A percentile compares a stretch with the other conserved stretches of the same genome.
phyloP scores from a whole-genome alignment of 2,329 filamentous ascomycete species.

The Cercospora nicotianae region DNA sequence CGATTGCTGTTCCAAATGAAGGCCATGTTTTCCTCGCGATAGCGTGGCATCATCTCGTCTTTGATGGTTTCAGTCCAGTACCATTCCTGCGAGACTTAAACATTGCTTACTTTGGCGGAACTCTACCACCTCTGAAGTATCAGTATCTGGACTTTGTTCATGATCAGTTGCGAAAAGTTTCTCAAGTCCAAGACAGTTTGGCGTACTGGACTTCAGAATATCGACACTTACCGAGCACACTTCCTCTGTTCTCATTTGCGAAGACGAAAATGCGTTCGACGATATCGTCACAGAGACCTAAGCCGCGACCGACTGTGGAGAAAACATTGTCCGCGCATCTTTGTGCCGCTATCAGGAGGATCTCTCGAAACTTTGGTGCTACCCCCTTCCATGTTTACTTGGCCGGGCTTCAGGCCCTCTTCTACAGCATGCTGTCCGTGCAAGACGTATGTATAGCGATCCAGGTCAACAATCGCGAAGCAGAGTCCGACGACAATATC shows the following conservation, averaged over 20 bases:
- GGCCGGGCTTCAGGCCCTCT: constrained; percentile 12
- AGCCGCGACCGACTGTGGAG: constrained; percentile 11
- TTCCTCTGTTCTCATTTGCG: constrained; percentile 33
- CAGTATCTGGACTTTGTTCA: constrained; percentile 16
- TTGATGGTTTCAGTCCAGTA: constrained; percentile 35
- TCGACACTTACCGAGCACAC: constrained; percentile 11
- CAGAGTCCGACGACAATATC: constrained; percentile 32
- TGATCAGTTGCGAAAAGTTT: constrained; percentile 3
- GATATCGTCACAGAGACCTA: constrained; percentile 10
- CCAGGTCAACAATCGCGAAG: constrained; percentile 33
- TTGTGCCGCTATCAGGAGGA: constrained; percentile 7
- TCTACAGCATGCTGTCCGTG: constrained; percentile 12
- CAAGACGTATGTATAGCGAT: constrained; percentile 14
- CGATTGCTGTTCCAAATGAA: constrained; percentile 25
- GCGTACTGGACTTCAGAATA: constrained; percentile 16
- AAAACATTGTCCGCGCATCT: constrained; percentile 10
- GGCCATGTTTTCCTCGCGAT: constrained; percentile 30
- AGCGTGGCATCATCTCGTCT: constrained; percentile 36
- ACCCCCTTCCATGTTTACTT: constrained; percentile 14
- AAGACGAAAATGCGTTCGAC: constrained; percentile 23
- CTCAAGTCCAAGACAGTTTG: constrained; percentile 9
- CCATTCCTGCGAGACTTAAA: constrained; percentile 32
- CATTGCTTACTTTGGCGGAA: constrained; percentile 22
- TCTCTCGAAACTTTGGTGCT: constrained; percentile 4
- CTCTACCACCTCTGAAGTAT: constrained; percentile 14